Evolutionary conservation across 1,284 basidiomycete genomes (phyloP), one percentile per base, ranked within the genome.

Genomic region (Rhodotorula sp.): DNA sequence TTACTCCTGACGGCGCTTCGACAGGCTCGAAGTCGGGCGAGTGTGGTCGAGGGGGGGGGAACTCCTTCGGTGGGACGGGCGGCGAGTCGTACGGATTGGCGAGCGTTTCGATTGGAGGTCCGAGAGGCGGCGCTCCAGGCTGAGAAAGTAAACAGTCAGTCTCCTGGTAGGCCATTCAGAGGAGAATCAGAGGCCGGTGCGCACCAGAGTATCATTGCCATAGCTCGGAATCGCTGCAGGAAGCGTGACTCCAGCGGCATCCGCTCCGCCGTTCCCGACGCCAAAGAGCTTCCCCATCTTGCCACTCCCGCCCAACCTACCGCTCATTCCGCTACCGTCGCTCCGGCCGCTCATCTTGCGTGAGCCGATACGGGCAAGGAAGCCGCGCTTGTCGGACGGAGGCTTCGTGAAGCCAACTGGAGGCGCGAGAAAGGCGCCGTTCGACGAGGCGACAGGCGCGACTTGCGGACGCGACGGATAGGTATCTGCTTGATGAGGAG

Each of bases 281-380:
- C 40, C 40, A 18, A 44, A 44, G 40, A 44, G 15, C 40, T 44
- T 44, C 13, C 40, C 40, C 40, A 44, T 44, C 40, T 44, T 44
- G 40, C 26, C 44, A 26, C 26, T n/a, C 46, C 57, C 52, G 26
- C 30, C 46, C 46, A n/a, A 4, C 40, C 20, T 7, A 26, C 26
- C 20, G 46, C 34, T 13, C 31, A 24, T 28, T 53, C 20, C n/a
- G 30, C 37, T 30, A 15, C 47, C 40, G 40, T 28, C 34, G 56
- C 51, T 48, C 4, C 47, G 30, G 40, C 37, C 34, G 56, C 51
- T 48, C 4, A 46, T 53, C 24, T 34, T 44, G 28, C 51, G 59
- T 30, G 62, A 58, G 10, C 62, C 53, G 24, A 70, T 60, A 11
- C 65, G 58, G 1, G 59, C 54, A 6, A 70, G 56, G 55, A 70